Conservation (phyloP, 148 eudicot genomes). For the Polygonum aviculare region DNA sequence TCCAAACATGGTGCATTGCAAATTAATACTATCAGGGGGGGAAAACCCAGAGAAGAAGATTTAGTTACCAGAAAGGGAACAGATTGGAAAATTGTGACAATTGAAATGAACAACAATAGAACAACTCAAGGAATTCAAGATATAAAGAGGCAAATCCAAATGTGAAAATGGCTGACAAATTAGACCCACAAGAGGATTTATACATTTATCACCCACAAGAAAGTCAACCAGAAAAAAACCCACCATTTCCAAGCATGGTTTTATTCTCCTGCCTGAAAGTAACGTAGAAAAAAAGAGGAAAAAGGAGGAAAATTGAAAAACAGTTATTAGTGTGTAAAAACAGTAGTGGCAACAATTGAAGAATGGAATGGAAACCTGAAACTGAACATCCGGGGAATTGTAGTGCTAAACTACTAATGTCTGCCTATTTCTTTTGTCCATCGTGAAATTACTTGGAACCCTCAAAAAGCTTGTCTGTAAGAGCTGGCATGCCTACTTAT, state of each 20-base stretch:
- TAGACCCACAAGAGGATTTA: background rate
- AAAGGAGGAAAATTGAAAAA: background rate
- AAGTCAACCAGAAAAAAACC: slow-evolving; percentile 13
- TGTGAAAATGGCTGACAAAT: background rate
- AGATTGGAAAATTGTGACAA: background rate
- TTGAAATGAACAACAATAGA: background rate
- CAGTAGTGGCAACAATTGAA: background rate
- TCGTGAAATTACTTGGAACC: background rate
- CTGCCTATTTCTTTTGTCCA: background rate
- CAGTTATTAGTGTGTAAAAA: background rate
- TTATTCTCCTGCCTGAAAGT: background rate
- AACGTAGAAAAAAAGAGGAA: background rate
- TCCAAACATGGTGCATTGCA: background rate
- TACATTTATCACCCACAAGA: background rate
- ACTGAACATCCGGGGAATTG: slow-evolving; percentile 4
- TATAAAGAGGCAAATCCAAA: background rate
- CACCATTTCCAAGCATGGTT: slow-evolving; percentile 7
- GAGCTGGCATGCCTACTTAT: background rate
- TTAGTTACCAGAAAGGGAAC: background rate
- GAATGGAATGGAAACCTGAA: slow-evolving; percentile 10
- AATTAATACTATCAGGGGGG: too few species aligned
- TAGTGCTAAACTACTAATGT: slow-evolving; percentile 2
- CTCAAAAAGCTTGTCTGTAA: background rate
- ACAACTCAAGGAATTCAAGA: background rate
- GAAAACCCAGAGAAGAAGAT: background rate